Percentiles rank a stretch among this genome's conserved stretches.
Evolutionary conservation across 345 rosid genomes (phyloP).

Genomic region (Trapa bicornis): DNA sequence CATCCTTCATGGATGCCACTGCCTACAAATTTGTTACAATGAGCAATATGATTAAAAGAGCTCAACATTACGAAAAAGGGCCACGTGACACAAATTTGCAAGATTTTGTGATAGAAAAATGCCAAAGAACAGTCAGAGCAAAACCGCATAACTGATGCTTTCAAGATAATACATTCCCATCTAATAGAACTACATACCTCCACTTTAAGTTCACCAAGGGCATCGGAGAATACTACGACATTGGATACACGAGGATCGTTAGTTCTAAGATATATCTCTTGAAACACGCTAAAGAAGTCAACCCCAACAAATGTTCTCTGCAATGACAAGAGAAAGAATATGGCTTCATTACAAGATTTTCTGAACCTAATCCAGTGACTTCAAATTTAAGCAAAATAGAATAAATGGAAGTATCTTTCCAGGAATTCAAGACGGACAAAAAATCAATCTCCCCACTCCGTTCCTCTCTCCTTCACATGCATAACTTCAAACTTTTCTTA

Average conservation of each 20-base stretch:
- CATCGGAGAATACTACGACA: constrained; percentile 70
- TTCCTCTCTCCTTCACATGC: too few relatives aligned
- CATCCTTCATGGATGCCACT: constrained; percentile 56
- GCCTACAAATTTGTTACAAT: constrained; percentile 30
- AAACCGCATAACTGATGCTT: not conserved
- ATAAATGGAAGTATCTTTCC: not conserved
- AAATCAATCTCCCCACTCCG: too few relatives aligned
- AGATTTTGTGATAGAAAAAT: too few relatives aligned
- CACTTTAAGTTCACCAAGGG: constrained; percentile 81
- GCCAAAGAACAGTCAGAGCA: too few relatives aligned
- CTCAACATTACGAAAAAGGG: not conserved
- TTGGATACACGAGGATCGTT: constrained; percentile 85
- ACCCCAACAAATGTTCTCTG: constrained; percentile 96
- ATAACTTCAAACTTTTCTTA: too few relatives aligned
- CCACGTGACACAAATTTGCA: not conserved
- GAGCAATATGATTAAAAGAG: not conserved
- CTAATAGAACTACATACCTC: constrained; percentile 36
- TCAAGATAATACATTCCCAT: too few relatives aligned
- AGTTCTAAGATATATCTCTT: constrained; percentile 66
- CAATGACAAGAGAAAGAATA: constrained; percentile 7
- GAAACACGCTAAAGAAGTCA: constrained; percentile 71
- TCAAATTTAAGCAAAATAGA: not conserved
- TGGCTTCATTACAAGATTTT: not conserved
- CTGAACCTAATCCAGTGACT: not conserved
- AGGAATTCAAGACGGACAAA: too few relatives aligned